Evolutionary conservation across 2,329 filamentous ascomycete genomes (phyloP).

Genomic region (Periglandula ipomoeae): DNA sequence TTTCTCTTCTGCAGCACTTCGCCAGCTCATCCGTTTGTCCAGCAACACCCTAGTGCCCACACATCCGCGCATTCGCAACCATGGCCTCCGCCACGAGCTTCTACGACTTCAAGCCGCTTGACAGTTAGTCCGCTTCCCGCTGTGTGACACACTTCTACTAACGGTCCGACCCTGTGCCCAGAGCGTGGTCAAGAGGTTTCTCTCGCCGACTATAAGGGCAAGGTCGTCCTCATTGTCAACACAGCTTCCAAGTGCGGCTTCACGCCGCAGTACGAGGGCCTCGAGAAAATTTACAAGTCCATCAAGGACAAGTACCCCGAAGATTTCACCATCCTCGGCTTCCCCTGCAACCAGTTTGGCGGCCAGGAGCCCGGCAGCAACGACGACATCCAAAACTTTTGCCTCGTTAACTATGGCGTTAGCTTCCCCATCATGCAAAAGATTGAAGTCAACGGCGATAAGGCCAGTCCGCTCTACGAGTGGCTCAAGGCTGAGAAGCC

Average conservation of each 20-base stretch:
- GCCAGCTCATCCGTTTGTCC: background rate
- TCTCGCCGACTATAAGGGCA: conserved; percentile 68
- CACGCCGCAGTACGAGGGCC: conserved; percentile 86
- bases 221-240: conserved; percentile 94
- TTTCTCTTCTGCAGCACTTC: background rate
- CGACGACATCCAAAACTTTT: conserved; percentile 76
- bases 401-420: conserved; percentile 87
- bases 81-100: conserved; percentile 43
- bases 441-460: conserved; percentile 84
- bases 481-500: conserved; percentile 68
- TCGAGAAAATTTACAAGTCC: conserved; percentile 82
- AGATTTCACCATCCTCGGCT: conserved; percentile 81
- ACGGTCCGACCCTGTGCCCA: conserved; percentile 8
- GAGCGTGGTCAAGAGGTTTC: conserved; percentile 58
- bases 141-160: too few relatives aligned
- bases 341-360: conserved; percentile 98
- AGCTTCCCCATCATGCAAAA: conserved; percentile 87
- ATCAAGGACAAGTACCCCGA: conserved; percentile 60
- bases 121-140: conserved; percentile 44
- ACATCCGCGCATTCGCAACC: conserved; percentile 11
- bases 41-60: background rate
- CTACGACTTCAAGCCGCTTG: conserved; percentile 76
- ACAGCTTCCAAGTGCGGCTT: conserved; percentile 98
- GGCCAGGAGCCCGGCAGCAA: conserved; percentile 77
- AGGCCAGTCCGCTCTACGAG: conserved; percentile 54